Evolutionary conservation across 108 stramenopile genomes (phyloP).

Genomic region (Nitzschia sp.): DNA sequence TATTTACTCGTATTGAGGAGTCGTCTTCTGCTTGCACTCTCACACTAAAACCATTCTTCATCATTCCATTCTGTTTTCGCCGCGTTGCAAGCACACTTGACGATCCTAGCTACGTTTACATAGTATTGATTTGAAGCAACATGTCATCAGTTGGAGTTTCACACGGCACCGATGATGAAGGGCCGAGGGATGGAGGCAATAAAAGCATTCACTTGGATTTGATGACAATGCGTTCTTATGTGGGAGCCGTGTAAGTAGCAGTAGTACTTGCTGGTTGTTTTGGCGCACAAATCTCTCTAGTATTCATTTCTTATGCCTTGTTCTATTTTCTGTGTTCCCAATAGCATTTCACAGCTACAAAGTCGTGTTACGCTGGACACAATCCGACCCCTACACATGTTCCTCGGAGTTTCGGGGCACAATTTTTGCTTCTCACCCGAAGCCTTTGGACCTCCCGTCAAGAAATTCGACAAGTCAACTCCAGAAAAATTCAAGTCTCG

Average conservation of each 20-base stretch:
- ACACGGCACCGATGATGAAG: conserved; percentile 25
- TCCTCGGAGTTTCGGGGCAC: conserved; percentile 67
- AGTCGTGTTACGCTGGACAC: conserved; percentile 67
- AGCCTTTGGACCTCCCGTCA: conserved; percentile 73
- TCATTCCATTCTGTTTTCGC: too few relatives aligned
- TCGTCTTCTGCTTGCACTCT: too few relatives aligned
- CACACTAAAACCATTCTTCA: too few relatives aligned
- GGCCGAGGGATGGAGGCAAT: background rate
- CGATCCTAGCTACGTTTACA: too few relatives aligned
- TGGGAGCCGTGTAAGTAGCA: conserved; percentile 33
- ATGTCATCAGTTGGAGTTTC: conserved; percentile 30
- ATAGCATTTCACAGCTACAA: conserved; percentile 20
- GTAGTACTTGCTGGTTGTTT: background rate
- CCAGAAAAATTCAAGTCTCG: conserved; percentile 69
- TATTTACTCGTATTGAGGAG: too few relatives aligned
- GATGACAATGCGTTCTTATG: conserved; percentile 24
- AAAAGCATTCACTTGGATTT: conserved; percentile 25
- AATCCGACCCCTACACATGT: conserved; percentile 68
- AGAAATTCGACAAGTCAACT: conserved; percentile 53
- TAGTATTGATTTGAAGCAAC: too few relatives aligned
- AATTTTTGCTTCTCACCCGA: conserved; percentile 74
- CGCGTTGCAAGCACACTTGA: too few relatives aligned
- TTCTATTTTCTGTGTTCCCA: background rate
- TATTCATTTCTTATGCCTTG: background rate
- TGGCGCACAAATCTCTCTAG: background rate